Percentiles rank a stretch among this genome's conserved stretches.
phyloP scores from a whole-genome alignment of 2,329 filamentous ascomycete genomes.

The Colletotrichum paranaense region DNA sequence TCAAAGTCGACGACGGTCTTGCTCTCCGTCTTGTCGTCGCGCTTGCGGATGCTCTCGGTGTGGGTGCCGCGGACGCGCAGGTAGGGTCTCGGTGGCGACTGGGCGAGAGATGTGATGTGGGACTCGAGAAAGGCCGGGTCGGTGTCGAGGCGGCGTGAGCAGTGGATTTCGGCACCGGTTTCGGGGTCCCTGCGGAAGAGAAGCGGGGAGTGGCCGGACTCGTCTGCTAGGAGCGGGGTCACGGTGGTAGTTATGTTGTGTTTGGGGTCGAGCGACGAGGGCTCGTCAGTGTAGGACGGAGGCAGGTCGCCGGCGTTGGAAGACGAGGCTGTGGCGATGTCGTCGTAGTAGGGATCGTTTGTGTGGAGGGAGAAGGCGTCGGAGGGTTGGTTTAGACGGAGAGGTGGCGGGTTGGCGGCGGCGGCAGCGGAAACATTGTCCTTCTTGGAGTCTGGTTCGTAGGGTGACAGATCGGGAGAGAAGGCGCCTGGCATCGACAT shows the following conservation, averaged over 20 bases:
- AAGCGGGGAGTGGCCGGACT: conserved; percentile 39
- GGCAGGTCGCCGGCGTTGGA: conserved; percentile 54
- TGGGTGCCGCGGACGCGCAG: conserved; percentile 67
- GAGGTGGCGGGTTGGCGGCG: conserved; percentile 7
- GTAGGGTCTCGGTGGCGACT: conserved; percentile 62
- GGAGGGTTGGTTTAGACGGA: conserved; percentile 41
- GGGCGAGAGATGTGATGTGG: conserved; percentile 57
- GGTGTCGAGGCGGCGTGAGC: conserved; percentile 57
- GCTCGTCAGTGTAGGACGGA: conserved; percentile 57
- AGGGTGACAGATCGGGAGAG: conserved; percentile 31
- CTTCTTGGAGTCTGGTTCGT: conserved; percentile 22
- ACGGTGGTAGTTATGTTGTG: conserved; percentile 15
- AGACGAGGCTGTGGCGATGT: conserved; percentile 48
- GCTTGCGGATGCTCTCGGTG: conserved; percentile 52
- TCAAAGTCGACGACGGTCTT: conserved; percentile 68
- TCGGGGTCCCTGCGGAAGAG: conserved; percentile 45
- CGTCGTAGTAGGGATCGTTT: conserved; percentile 48
- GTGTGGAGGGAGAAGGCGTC: conserved; percentile 43
- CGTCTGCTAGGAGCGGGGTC: conserved; percentile 39
- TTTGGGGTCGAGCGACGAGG: conserved; percentile 27
- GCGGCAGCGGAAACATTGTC: conserved; percentile 2
- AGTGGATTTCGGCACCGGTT: conserved; percentile 53
- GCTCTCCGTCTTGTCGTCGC: conserved; percentile 58
- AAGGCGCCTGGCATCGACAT: conserved; percentile 38
- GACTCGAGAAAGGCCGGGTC: conserved; percentile 56